Percentiles rank a stretch among this genome's conserved stretches.
These are phyloP conservation scores for Beauveria scarabaeidicola DNA, from an alignment of 2,329 filamentous ascomycete species.

Conservation along the genomic window DNA sequence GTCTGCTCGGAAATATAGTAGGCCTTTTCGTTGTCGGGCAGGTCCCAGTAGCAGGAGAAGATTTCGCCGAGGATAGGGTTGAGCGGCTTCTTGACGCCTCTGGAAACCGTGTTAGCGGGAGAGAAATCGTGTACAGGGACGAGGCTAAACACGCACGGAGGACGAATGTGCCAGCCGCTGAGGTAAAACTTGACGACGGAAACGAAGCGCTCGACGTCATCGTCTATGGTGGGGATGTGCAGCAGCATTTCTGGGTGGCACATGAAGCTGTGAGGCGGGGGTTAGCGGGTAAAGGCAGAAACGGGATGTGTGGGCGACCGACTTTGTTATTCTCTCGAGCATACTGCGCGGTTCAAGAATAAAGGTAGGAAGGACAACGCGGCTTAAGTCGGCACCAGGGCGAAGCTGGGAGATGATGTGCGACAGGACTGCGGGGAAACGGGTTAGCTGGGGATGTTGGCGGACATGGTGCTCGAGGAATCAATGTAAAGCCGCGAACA, in stretches of 20 bases:
- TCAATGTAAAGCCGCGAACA: neutral
- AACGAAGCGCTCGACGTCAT: constrained; percentile 82
- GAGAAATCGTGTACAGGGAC: neutral
- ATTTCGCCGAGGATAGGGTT: constrained; percentile 95
- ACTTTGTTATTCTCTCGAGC: constrained; percentile 99
- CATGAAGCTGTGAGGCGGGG: constrained; percentile 70
- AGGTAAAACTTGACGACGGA: constrained; percentile 97
- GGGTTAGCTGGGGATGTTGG: neutral
- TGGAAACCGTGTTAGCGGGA: constrained; percentile 28
- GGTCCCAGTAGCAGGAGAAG: constrained; percentile 93
- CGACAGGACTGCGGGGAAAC: constrained; percentile 59
- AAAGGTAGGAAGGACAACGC: constrained; percentile 92
- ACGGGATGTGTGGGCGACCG: neutral
- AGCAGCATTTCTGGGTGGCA: constrained; percentile 94
- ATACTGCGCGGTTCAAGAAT: constrained; percentile 97
- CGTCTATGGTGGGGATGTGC: constrained; percentile 76
- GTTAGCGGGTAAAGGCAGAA: constrained; percentile 8
- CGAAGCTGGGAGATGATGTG: constrained; percentile 97
- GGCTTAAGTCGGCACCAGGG: constrained; percentile 87
- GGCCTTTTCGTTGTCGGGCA: constrained; percentile 71
- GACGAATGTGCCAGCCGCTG: constrained; percentile 97
- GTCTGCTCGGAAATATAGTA: constrained; percentile 98
- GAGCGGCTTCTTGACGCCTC: constrained; percentile 94
- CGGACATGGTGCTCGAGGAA: neutral
- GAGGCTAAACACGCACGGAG: constrained; percentile 56